phyloP scores from a whole-genome alignment of 1,139 yeast genomes.

The Taphrina communis region DNA sequence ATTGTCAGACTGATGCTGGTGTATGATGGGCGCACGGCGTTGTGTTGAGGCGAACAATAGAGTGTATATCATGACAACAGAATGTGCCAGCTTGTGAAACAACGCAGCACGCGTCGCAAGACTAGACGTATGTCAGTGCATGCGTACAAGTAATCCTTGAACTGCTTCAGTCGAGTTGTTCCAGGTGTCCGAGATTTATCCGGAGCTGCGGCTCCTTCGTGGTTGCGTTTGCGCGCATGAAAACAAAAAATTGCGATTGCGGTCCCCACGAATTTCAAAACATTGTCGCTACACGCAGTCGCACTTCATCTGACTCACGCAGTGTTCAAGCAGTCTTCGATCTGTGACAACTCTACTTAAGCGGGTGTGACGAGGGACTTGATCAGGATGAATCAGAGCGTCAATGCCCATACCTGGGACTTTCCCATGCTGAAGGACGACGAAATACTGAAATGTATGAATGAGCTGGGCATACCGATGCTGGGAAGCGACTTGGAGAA shows the following conservation, averaged over 20 bases:
- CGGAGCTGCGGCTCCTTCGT: neutral
- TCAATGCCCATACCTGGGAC: constrained; percentile 15
- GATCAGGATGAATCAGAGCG: neutral
- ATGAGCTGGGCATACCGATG: constrained; percentile 60
- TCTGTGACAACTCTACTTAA: neutral
- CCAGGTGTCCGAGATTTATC: neutral
- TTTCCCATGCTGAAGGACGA: constrained; percentile 37
- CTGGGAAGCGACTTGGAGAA: constrained; percentile 66
- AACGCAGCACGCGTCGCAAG: too few species aligned
- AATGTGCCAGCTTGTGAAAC: too few species aligned
- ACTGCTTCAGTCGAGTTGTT: too few species aligned
- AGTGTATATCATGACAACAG: too few species aligned
- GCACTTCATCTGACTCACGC: neutral
- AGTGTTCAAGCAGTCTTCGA: neutral
- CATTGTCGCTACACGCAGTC: neutral
- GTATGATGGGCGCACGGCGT: too few species aligned
- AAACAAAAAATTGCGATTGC: constrained; percentile 12
- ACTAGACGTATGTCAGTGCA: too few species aligned
- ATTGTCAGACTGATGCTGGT: neutral
- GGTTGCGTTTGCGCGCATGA: constrained; percentile 13
- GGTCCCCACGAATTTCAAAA: neutral
- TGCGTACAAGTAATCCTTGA: too few species aligned
- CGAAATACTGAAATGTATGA: constrained; percentile 41
- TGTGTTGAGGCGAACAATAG: too few species aligned
- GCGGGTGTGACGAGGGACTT: neutral